Conservation (phyloP, 768 basidiomycete species). For the Sutorius australiensis region DNA sequence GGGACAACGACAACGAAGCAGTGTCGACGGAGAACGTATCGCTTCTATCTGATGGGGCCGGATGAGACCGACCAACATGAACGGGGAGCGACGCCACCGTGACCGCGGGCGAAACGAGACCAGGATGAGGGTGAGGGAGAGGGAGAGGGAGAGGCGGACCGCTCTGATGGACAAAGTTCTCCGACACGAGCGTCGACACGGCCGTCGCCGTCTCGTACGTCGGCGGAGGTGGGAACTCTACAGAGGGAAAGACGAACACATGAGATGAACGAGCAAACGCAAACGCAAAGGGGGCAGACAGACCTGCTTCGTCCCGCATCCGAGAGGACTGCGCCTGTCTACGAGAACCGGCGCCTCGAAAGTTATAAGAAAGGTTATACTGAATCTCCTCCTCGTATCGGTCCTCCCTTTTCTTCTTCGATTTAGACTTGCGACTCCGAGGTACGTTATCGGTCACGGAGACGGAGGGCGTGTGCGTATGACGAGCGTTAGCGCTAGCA, state of each 20-base stretch:
- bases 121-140: constrained; percentile 24
- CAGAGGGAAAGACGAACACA: constrained; percentile 28
- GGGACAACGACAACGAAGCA: constrained; percentile 15
- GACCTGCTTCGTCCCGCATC: constrained; percentile 33
- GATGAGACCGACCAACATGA: constrained; percentile 5
- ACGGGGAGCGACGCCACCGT: constrained; percentile 26
- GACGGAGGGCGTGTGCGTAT: constrained; percentile 18
- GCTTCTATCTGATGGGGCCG: constrained; percentile 21
- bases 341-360: constrained; percentile 31
- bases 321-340: constrained; percentile 25
- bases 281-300: constrained; percentile 5
- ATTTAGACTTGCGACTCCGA: constrained; percentile 34
- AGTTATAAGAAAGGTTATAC: constrained; percentile 29
- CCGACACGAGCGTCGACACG: constrained; percentile 39
- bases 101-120: constrained; percentile 21
- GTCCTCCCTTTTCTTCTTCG: constrained; percentile 43
- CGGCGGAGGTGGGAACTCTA: constrained; percentile 70
- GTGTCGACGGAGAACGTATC: constrained; percentile 21
- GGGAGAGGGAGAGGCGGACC: constrained; percentile 22
- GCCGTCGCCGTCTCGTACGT: constrained; percentile 60
- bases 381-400: constrained; percentile 43
- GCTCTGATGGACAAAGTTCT: constrained; percentile 35
- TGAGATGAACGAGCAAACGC: neutral
- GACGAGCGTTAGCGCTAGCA: constrained; percentile 28
- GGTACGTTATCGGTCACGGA: constrained; percentile 51